Base-by-base conservation (phyloP, 1,284 basidiomycete genomes). In the Ganoderma sinense region DNA sequence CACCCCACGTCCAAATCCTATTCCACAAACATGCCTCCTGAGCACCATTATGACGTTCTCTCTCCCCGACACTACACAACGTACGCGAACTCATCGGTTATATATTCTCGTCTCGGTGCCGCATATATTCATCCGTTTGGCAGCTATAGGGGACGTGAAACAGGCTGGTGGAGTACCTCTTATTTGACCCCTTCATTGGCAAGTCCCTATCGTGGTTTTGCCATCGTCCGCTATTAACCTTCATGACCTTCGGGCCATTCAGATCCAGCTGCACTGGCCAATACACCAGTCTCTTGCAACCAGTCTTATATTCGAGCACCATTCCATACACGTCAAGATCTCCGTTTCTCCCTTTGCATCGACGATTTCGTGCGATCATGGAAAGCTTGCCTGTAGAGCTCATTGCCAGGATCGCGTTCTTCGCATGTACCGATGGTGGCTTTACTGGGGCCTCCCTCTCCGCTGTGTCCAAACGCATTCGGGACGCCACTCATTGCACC, bases 371-470 rank as follows among this genome's bases (percentile, higher is more conserved):
- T 51, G 14, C 13, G 26, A 51, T 23, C 33, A 67, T 67, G 60
- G 60, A 67, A 48, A 26, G 33, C 14, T 60, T 62, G 20, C 60
- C 66, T n/a, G 51, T 67, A 3, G 66, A 67, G 13, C 66, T 67
- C 66, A 11, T 67, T 11, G 31, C 58, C 10, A 29, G 8, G 20
- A 53, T 66, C 33, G 58, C 58, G 6, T 61, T 53, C 55, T 48
- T 56, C 14, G 59, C 66, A 1, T 67, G 66, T 20, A 67, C 66
- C 3, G 66, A 67, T 23, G 66, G 66, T 4, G 66, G 66, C 8
- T 45, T 26, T n/a, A 67, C 66, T 6, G 66, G 59, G 20, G 39
- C 45, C 18, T 43, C 66, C n/a, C 66, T 67, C 39, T 62, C 66
- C 23, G 23, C 39, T 10, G 66, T 67, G 10, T 67, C 66, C 11